These are phyloP conservation scores for Lentithecium fluviatile DNA, from an alignment of 495 filamentous ascomycete species.

Conservation along the genomic window DNA sequence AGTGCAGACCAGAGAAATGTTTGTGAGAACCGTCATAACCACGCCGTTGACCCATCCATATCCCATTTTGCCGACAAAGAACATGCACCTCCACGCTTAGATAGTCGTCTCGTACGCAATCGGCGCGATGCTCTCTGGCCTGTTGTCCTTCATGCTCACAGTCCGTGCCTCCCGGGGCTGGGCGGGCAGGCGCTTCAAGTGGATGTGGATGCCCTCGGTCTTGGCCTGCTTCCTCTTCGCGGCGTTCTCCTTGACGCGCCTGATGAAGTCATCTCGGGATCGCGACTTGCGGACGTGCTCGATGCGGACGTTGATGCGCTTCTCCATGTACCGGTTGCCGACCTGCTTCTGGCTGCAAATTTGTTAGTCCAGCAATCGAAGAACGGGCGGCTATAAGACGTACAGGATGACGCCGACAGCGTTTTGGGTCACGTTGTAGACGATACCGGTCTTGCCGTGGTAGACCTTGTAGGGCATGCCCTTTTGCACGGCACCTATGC, in stretches of 20 bases:
- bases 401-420: constrained; percentile 89
- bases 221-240: constrained; percentile 88
- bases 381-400: background rate
- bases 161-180: constrained; percentile 76
- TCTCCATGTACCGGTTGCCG: constrained; percentile 97
- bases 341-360: constrained; percentile 77
- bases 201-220: constrained; percentile 76
- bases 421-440: constrained; percentile 98
- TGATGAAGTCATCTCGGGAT: constrained; percentile 92
- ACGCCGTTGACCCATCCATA: constrained; percentile 28
- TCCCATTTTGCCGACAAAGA: constrained; percentile 23
- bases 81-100: constrained; percentile 53
- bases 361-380: constrained; percentile 6
- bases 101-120: constrained; percentile 98
- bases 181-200: constrained; percentile 86
- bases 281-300: constrained; percentile 95
- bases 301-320: constrained; percentile 97
- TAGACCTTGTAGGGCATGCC: constrained; percentile 98
- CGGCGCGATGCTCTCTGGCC: constrained; percentile 86
- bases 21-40: constrained; percentile 28
- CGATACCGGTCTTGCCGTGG: constrained; percentile 96
- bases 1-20: constrained; percentile 28
- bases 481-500: constrained; percentile 35
- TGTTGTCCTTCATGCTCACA: constrained; percentile 70
- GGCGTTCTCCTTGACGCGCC: constrained; percentile 92